A percentile compares a stretch with the other conserved stretches of the same genome.
phyloP scores from a whole-genome alignment of 164 flowering plant genomes.

The Paratinospora sagittata region DNA sequence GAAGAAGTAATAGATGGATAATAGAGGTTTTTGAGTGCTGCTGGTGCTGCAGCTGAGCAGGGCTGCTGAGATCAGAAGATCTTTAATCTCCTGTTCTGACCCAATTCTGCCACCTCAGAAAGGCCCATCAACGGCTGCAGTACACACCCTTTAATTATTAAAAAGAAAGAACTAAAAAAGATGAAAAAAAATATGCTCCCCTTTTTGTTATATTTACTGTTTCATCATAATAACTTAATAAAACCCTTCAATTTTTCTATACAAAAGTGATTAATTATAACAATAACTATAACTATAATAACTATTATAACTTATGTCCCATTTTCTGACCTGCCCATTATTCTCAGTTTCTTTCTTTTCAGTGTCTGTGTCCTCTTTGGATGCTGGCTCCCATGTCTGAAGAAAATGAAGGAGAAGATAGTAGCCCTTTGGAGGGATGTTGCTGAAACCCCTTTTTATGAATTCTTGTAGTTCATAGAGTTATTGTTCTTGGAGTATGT shows the following conservation, averaged over 20 bases:
- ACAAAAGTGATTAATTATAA: too few species aligned
- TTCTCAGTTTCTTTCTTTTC: neutral
- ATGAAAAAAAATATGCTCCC: too few species aligned
- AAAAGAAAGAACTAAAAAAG: neutral
- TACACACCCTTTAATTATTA: constrained; percentile 12
- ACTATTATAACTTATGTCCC: neutral
- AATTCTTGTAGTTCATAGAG: neutral
- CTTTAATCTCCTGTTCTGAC: constrained; percentile 47
- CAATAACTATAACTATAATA: too few species aligned
- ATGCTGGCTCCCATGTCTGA: neutral
- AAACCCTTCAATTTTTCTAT: too few species aligned
- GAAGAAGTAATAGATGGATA: too few species aligned
- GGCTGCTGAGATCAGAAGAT: constrained; percentile 30
- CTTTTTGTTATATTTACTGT: constrained; percentile 9
- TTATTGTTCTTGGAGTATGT: neutral
- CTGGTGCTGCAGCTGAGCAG: too few species aligned
- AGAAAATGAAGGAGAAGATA: neutral
- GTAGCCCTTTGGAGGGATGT: neutral
- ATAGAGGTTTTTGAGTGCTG: too few species aligned
- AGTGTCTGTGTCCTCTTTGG: too few species aligned
- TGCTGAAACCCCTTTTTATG: neutral
- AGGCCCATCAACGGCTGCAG: constrained; percentile 22
- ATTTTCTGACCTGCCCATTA: neutral
- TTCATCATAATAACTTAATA: too few species aligned
- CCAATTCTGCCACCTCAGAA: constrained; percentile 33